phyloP scores from a whole-genome alignment of 257 asterid species.

The Plectranthus barbatus region DNA sequence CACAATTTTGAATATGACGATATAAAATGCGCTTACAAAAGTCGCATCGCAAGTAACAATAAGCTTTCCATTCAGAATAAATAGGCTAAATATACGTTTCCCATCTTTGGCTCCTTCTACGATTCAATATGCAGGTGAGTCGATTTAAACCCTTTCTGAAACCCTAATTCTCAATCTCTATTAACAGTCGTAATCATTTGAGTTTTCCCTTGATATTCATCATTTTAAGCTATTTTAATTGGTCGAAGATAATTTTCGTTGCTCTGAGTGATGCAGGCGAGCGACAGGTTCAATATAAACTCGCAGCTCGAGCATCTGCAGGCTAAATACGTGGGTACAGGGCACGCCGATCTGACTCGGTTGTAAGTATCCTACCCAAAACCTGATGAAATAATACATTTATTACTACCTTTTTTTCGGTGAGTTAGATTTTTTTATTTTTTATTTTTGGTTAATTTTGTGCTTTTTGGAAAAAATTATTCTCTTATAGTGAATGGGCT shows the following conservation, averaged over 20 bases:
- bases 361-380: slow-evolving; percentile 55
- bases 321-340: slow-evolving; percentile 99
- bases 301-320: slow-evolving; percentile 97
- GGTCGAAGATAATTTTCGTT: not conserved
- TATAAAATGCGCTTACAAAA: not conserved
- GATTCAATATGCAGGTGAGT: slow-evolving; percentile 26
- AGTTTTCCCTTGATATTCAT: not conserved
- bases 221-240: not conserved
- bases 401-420: not conserved
- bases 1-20: too few relatives aligned
- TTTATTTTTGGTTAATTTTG: not conserved
- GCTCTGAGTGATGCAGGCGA: slow-evolving; percentile 52
- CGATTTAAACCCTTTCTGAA: slow-evolving; percentile 1
- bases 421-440: not conserved
- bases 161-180: slow-evolving; percentile 3
- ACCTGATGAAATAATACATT: not conserved
- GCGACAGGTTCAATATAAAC: slow-evolving; percentile 94
- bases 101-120: not conserved
- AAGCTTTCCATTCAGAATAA: not conserved
- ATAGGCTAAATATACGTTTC: not conserved
- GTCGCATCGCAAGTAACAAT: not conserved
- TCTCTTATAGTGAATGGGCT: slow-evolving; percentile 80
- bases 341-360: slow-evolving; percentile 91
- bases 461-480: not conserved
- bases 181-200: not conserved